Evolutionary conservation across 768 basidiomycete species (phyloP), one percentile per base, ranked within the genome.

Genomic region (Lyophyllum atratum): DNA sequence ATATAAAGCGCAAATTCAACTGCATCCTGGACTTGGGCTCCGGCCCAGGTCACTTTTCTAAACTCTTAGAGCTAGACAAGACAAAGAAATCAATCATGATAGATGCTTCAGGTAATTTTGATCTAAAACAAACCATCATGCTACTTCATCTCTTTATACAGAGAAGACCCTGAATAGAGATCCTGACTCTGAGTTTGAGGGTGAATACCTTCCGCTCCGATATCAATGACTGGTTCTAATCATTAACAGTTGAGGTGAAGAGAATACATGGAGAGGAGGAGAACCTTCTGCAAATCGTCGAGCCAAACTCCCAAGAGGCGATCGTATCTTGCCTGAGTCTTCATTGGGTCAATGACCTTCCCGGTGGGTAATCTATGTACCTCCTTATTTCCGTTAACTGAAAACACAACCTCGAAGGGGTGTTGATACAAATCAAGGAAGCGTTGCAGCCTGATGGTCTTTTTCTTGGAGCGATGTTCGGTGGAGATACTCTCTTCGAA

Each of bases 331-430:
- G 93, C 68, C 80, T 97, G 3, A 89, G 87, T 63, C 79, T 98
- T 42, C 97, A 99, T 60, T 99, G 97, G 97, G 85, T 97, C 12
- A 98, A 98, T 64, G 97, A 99, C 74, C 82, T 99, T 6, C 96
- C 95, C 59, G 94, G 95, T 92, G 29, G 25, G 80, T 64, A 44
- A 21, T 48, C 39, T 21, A 50, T 40, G 48, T 54, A 21, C 45
- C 28, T 8, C 31, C 17, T 28, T 22, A 11, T 40, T 40, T 54
- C 26, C 44, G 33, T 54, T 31, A 51, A 47, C 46, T 49, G 28
- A 21, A 53, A 56, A 15, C 43, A 49, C 48, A 1, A 22, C 6
- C 49, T 14, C 49, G 4, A 19, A 95, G 95, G 93, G 7, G 78
- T 87, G 0, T 78, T 99, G 11, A 80, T 93, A 9, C 97, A 98